A percentile compares a stretch with the other conserved stretches of the same genome.
These are phyloP conservation scores for Wolfiporia cocos DNA, from an alignment of 1,284 basidiomycete genomes.

Conservation along the genomic window DNA sequence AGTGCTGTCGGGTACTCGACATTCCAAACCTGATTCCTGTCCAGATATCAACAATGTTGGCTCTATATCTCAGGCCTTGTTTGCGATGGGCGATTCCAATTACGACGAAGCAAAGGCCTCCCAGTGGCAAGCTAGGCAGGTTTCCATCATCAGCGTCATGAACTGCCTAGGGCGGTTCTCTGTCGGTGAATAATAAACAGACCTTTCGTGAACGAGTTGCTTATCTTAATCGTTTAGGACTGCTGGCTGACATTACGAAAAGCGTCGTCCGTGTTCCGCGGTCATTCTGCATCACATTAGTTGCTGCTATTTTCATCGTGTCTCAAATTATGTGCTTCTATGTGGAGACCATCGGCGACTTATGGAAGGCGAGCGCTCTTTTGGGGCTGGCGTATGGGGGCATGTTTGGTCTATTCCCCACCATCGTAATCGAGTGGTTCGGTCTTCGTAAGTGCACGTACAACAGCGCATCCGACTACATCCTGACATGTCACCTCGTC, in stretches of 20 bases:
- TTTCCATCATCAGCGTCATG: slow-evolving; percentile 79
- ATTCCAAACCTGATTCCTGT: not conserved
- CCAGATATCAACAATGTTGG: slow-evolving; percentile 93
- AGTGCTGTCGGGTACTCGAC: slow-evolving; percentile 2
- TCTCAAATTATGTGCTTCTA: slow-evolving; percentile 59
- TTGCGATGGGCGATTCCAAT: slow-evolving; percentile 53
- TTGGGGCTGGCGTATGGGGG: slow-evolving; percentile 76
- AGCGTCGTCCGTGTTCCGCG: slow-evolving; percentile 55
- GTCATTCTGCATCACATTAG: slow-evolving; percentile 65
- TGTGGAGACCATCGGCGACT: slow-evolving; percentile 51
- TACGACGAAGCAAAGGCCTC: slow-evolving; percentile 66
- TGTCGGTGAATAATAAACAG: slow-evolving; percentile 43
- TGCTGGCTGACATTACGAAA: slow-evolving; percentile 73
- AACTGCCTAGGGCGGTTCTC: slow-evolving; percentile 80
- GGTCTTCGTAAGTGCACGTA: slow-evolving; percentile 51
- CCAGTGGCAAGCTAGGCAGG: slow-evolving; percentile 80
- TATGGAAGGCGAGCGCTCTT: slow-evolving; percentile 75
- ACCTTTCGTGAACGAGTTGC: slow-evolving; percentile 7
- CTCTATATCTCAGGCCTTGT: slow-evolving; percentile 85
- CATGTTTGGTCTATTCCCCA: slow-evolving; percentile 74
- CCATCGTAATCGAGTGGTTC: slow-evolving; percentile 83
- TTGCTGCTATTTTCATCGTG: slow-evolving; percentile 60
- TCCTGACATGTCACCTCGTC: not conserved
- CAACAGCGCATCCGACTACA: not conserved
- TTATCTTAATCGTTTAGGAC: slow-evolving; percentile 30